These are phyloP conservation scores for Canavalia gladiata DNA, from an alignment of 306 rosid species.

Conservation along the genomic window DNA sequence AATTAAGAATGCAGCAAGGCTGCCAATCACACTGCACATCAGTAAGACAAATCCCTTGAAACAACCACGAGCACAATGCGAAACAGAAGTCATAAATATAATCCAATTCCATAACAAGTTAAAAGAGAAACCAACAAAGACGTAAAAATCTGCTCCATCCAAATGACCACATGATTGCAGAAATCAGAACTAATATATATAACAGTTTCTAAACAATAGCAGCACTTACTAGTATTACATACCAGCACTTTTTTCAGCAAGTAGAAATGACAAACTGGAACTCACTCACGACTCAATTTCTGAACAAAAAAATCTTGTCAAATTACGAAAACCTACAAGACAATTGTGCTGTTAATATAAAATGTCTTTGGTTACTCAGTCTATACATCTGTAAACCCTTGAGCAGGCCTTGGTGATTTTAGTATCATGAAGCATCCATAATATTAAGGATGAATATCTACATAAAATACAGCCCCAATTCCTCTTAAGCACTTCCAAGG, in stretches of 20 bases:
- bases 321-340: constrained; percentile 13
- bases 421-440: constrained; percentile 6
- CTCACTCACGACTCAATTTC: background rate
- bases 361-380: background rate
- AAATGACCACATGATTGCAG: background rate
- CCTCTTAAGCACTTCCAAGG: constrained; percentile 23
- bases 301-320: background rate
- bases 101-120: constrained; percentile 5
- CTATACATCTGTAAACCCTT: constrained; percentile 11
- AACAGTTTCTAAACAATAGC: background rate
- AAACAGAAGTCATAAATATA: constrained; percentile 13
- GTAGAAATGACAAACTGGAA: constrained; percentile 17
- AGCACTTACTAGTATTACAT: background rate
- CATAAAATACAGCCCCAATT: constrained; percentile 9
- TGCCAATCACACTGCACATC: background rate
- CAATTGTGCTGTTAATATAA: constrained; percentile 11
- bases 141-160: background rate
- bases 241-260: background rate
- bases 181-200: background rate
- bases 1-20: background rate
- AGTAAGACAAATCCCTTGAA: constrained; percentile 6
- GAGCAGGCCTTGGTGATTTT: constrained; percentile 16
- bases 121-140: background rate
- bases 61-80: constrained; percentile 7
- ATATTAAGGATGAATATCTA: constrained; percentile 21